Percentiles rank a stretch among this genome's conserved stretches.
phyloP scores from a whole-genome alignment of 83 land plant species.

The Isoetes engelmannii region DNA sequence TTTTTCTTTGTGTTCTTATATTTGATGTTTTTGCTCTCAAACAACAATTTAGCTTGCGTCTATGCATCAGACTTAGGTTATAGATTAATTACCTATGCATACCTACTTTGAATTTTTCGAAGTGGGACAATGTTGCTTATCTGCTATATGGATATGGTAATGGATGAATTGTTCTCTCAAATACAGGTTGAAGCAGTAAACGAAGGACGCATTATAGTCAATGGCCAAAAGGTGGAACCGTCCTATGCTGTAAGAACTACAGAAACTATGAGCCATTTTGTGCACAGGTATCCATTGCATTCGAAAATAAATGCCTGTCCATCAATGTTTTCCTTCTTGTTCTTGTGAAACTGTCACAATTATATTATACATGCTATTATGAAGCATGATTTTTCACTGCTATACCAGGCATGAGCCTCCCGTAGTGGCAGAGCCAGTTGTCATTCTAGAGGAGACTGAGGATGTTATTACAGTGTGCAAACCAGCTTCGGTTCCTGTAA shows the following conservation, averaged over 20 bases:
- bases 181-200: constrained; percentile 66
- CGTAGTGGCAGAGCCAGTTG: constrained; percentile 56
- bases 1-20: no score
- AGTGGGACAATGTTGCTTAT: no score
- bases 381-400: not conserved
- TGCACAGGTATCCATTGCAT: constrained; percentile 60
- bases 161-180: constrained; percentile 3
- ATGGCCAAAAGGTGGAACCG: constrained; percentile 45
- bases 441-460: constrained; percentile 43
- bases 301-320: not conserved
- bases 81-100: no score
- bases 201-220: constrained; percentile 73
- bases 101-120: no score
- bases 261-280: constrained; percentile 70
- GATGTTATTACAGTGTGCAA: constrained; percentile 89
- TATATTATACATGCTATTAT: not conserved
- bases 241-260: constrained; percentile 49
- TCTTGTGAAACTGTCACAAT: constrained; percentile 6
- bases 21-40: no score
- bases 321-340: not conserved
- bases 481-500: constrained; percentile 93
- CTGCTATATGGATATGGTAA: not conserved
- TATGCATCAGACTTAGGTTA: no score
- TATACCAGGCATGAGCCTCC: constrained; percentile 91
- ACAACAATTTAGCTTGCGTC: no score